Conservation (phyloP, 495 filamentous ascomycete genomes). For the Tricharina praecox region DNA sequence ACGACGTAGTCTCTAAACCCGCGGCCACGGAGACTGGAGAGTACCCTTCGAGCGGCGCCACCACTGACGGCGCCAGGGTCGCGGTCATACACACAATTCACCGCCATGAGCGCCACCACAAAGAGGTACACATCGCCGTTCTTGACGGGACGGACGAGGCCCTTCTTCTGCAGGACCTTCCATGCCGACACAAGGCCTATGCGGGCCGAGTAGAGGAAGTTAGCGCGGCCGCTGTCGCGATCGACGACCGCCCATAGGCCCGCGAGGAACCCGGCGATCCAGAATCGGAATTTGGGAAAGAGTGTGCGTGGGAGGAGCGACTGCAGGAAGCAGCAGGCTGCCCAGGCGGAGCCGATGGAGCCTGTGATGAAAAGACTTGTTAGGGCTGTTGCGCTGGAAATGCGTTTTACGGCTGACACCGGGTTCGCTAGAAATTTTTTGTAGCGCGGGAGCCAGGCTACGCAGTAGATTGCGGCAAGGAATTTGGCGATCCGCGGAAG, state of each 20-base stretch:
- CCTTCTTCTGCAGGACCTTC: slow-evolving; percentile 78
- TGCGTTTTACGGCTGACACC: slow-evolving; percentile 41
- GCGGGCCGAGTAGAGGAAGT: slow-evolving; percentile 56
- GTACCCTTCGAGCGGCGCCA: slow-evolving; percentile 47
- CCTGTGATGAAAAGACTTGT: slow-evolving; percentile 60
- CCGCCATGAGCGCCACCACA: slow-evolving; percentile 53
- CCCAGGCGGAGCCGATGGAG: slow-evolving; percentile 68
- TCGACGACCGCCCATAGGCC: slow-evolving; percentile 69
- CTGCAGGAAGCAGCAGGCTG: slow-evolving; percentile 72
- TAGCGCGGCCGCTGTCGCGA: slow-evolving; percentile 39
- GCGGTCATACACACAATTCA: slow-evolving; percentile 62
- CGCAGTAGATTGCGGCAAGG: slow-evolving; percentile 50
- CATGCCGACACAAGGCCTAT: slow-evolving; percentile 62
- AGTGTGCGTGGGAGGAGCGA: slow-evolving; percentile 52
- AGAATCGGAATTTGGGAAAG: slow-evolving; percentile 69
- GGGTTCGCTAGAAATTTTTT: slow-evolving; percentile 49
- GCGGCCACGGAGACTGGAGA: slow-evolving; percentile 60
- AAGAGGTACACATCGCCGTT: slow-evolving; percentile 75
- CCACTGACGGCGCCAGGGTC: slow-evolving; percentile 51
- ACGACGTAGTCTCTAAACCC: slow-evolving; percentile 38
- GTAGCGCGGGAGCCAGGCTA: slow-evolving; percentile 48
- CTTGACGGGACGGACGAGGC: slow-evolving; percentile 62
- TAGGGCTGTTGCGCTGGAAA: slow-evolving; percentile 46
- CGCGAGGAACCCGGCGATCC: slow-evolving; percentile 67
- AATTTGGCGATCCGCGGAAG: slow-evolving; percentile 65